phyloP scores from a whole-genome alignment of 345 rosid genomes.

The Geranium rotundifolium region DNA sequence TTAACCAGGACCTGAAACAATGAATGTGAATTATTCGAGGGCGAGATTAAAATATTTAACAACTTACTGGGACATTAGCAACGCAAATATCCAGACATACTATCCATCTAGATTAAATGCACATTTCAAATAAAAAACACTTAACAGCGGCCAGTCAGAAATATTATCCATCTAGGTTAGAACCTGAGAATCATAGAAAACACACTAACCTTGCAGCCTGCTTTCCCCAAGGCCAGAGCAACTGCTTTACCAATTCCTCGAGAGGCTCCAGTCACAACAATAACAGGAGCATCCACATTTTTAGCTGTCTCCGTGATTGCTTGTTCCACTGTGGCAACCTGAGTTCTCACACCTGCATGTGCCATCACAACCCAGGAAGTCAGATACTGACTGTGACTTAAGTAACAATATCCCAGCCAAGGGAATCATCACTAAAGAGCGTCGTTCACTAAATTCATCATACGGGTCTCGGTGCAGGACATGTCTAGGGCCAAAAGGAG shows the following conservation, averaged over 20 bases:
- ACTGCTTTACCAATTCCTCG: constrained; percentile 94
- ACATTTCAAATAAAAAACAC: too few relatives aligned
- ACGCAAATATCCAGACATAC: too few relatives aligned
- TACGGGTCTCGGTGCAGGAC: too few relatives aligned
- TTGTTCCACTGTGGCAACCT: constrained; percentile 48
- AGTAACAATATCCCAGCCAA: too few relatives aligned
- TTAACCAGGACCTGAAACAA: constrained; percentile 63
- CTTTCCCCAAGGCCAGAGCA: constrained; percentile 81
- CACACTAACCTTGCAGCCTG: constrained; percentile 49
- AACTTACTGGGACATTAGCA: not conserved
- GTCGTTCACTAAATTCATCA: too few relatives aligned
- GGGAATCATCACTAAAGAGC: too few relatives aligned
- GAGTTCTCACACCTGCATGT: constrained; percentile 52
- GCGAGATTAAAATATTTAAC: too few relatives aligned
- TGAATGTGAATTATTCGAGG: not conserved
- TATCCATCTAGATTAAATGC: too few relatives aligned
- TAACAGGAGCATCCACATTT: constrained; percentile 69
- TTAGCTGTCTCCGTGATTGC: constrained; percentile 27
- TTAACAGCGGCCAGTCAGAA: too few relatives aligned
- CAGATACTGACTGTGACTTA: too few relatives aligned
- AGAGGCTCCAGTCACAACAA: constrained; percentile 89
- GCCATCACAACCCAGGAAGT: too few relatives aligned
- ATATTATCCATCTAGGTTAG: not conserved
- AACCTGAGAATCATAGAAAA: not conserved
- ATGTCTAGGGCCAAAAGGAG: too few relatives aligned